Evolutionary conservation across 805 yeast species (phyloP), one percentile per base, ranked within the genome.

Genomic region (Candida tibetensis): DNA sequence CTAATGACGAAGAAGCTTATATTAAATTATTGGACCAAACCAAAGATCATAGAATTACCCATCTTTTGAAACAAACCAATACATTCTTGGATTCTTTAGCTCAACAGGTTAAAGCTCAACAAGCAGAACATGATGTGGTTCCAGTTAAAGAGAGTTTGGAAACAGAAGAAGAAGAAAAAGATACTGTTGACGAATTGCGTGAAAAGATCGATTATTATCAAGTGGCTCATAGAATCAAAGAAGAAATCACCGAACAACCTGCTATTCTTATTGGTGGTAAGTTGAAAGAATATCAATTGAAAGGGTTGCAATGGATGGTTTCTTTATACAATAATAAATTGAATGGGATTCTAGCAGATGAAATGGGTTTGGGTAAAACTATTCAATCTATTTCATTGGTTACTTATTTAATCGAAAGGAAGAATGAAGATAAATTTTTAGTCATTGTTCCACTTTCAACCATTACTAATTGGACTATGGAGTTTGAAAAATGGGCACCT

Each of bases 401-500:
- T 15, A 75, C 91, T 1, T 81, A 86, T 54, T 66, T 86, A 38
- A 74, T 76, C 41, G 95, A 85, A 53, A 68, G 61, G 28, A 85
- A 85, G 52, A 74, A 80, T 39, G 74, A 72, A 32, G 87, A 82
- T 22, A 86, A 86, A 40, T 85, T 81, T 49, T 72, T 85, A 54
- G 87, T 85, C 30, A 81, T 85, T 58, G 95, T 85, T 21, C 95
- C 95, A 4, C 68, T 85, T 46, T 85, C 93, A 2, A 86, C 95
- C 0, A 76, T 85, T 29, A 84, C 95, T 1, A 85, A 85, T 57
- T 85, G 95, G 95, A 83, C 85, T 10, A 45, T 83, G 40, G 95
- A 85, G 61, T 85, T 85, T 55, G 93, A 85, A 46, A 83, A 83
- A 60, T 85, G 95, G 95, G 95, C 93, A 0, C 95, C 95, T n/a